Base-by-base conservation (phyloP, 345 rosid species). In the Viola odorata region DNA sequence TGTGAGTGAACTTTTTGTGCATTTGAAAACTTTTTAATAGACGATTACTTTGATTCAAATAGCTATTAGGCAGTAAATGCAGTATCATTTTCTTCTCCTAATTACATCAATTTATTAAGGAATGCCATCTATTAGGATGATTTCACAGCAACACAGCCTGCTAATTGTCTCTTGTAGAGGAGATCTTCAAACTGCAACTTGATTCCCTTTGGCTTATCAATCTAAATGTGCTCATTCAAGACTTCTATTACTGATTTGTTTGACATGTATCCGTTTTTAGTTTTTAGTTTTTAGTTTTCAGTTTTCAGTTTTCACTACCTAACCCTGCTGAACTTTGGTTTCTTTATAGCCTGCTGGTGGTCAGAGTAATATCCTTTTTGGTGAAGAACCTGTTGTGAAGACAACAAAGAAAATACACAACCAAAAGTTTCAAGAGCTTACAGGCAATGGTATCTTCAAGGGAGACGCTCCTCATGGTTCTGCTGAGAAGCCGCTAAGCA, bases 351-450 rank as follows among this genome's bases (percentile, higher is more conserved):
- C 77, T 78, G 84, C 78, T 61, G 86, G 64, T 66, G 87, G 75
- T 36, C 73, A 77, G 71, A 57, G 32, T 23, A 23, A 23, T 23
- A 23, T 23, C 32, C 32, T 16, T 17, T 62, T 80, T 12, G 40
- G 57, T 3, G 82, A 81, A 61, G 85, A 85, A 45, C 52, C 80
- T 0, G 74, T 6, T 39, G 54, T 77, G 69, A 92, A 87, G 90
- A 83, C 98, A 10, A 84, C 98, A 2, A 92, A 89, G 88, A 92
- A 89, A 80, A 85, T 89, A 14, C 61, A 82, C 36, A 73, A 92
- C 71, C 73, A 85, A 84, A 92, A 92, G 62, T 84, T 80, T 44
- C 42, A 83, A 0, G 91, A 92, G 65, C 90, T 92, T 1, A 87
- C 98, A 0, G 98, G 98, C 50, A 92, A 87, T 57, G 75, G 82